Evolutionary conservation across 2,329 filamentous ascomycete species (phyloP), one percentile per base, ranked within the genome.

Genomic region (Allantophomopsis lycopodina): DNA sequence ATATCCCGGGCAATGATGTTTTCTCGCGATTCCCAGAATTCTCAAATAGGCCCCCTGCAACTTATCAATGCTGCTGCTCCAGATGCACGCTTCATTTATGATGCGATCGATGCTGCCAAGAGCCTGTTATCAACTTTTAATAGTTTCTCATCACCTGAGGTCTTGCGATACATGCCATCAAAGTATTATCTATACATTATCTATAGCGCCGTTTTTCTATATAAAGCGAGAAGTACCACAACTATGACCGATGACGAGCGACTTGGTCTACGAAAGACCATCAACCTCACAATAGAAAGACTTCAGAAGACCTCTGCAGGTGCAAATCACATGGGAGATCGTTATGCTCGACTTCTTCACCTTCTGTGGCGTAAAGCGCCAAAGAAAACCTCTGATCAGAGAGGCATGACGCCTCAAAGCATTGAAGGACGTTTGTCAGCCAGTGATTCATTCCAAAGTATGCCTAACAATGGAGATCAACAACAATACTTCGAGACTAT

Each of bases 11-110:
- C 55, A 40, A 44, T 48, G 8, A 43, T 33, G n/a, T 23, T 20
- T 17, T 31, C 46, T 28, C 42, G 43, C 5, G 46, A 46, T 17
- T 43, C 40, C 13, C 39, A 43, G 32, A 40, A 42, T 4, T 28
- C 23, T 28, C 23, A 28, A 10, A 28, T 28, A 12, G 23, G 23
- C 4, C 33, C 37, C 6, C 45, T 35, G 42, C 49, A 17, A 40
- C 59, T 62, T 2, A 74, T 72, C 50, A 63, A 44, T 33, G 70
- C 74, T 41, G 60, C 77, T 2, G 71, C 72, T 5, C 72, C 73
- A 6, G 74, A 79, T 48, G 72, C 73, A 5, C 65, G 74, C 3
- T 78, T 78, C 54, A 77, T 79, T 41, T 78, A 76, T 53, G 73
- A 76, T 48, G 73, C 72, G 2, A 68, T 79, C 8, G 72, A 77